These are phyloP conservation scores for Agaricus subrufescens DNA, from an alignment of 768 basidiomycete species.

Conservation along the genomic window DNA sequence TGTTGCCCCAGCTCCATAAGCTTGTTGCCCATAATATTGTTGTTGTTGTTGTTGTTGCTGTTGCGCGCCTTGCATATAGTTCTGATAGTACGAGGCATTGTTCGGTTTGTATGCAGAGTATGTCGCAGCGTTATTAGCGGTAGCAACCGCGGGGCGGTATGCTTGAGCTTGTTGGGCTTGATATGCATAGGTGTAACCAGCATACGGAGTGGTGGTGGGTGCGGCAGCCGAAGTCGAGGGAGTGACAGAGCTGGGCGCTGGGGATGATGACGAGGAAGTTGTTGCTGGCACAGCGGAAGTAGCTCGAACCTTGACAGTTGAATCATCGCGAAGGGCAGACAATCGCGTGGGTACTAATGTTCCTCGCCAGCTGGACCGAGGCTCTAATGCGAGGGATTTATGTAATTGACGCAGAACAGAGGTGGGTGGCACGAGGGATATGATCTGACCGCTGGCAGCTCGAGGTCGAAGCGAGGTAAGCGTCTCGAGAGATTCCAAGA, in stretches of 20 bases:
- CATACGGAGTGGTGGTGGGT: conserved; percentile 24
- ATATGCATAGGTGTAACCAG: conserved; percentile 32
- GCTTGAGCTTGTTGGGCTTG: conserved; percentile 19
- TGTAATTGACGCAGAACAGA: conserved; percentile 67
- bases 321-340: conserved; percentile 69
- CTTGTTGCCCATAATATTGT: conserved; percentile 33
- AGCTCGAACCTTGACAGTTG: conserved; percentile 58
- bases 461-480: conserved; percentile 73
- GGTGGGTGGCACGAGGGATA: conserved; percentile 58
- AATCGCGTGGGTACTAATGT: conserved; percentile 55
- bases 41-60: conserved; percentile 32
- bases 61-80: conserved; percentile 20
- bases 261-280: conserved; percentile 19
- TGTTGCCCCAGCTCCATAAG: conserved; percentile 24
- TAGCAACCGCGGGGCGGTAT: conserved; percentile 22
- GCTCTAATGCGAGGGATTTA: conserved; percentile 56
- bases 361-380: conserved; percentile 69
- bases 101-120: conserved; percentile 34
- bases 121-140: conserved; percentile 11
- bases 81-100: conserved; percentile 24
- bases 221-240: conserved; percentile 21
- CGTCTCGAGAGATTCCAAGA: conserved; percentile 62
- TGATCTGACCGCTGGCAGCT: conserved; percentile 28
- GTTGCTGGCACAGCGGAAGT: conserved; percentile 27
- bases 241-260: conserved; percentile 19